Evolutionary conservation across 768 basidiomycete species (phyloP).

Genomic region (Auriscalpium microsporum): DNA sequence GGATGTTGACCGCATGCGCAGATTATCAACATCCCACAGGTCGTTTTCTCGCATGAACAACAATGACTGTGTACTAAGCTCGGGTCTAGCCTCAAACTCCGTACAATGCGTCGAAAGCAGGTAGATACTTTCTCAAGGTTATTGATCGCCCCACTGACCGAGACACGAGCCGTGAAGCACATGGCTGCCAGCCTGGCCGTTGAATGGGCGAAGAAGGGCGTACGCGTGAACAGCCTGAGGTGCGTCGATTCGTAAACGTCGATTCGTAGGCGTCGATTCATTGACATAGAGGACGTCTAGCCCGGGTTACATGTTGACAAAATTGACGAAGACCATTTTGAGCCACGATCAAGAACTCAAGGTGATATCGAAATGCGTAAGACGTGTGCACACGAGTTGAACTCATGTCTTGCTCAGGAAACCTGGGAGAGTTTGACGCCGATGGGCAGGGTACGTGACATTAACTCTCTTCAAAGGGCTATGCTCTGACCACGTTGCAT

Average conservation of each 20-base stretch:
- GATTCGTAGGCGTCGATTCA: not conserved
- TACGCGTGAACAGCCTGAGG: conserved; percentile 81
- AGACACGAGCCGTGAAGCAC: conserved; percentile 71
- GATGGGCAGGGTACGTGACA: conserved; percentile 63
- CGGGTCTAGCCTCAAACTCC: conserved; percentile 70
- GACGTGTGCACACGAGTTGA: not conserved
- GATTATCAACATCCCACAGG: conserved; percentile 88
- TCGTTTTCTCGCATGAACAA: conserved; percentile 17
- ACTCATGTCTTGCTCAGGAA: conserved; percentile 35
- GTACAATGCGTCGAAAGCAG: conserved; percentile 94
- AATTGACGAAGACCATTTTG: conserved; percentile 78
- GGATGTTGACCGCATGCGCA: conserved; percentile 20
- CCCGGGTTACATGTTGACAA: conserved; percentile 92
- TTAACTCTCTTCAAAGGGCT: not conserved
- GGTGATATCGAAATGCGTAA: conserved; percentile 31
- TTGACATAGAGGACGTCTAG: conserved; percentile 28
- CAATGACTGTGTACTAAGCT: not conserved
- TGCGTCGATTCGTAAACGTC: conserved; percentile 19
- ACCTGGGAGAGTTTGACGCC: conserved; percentile 83
- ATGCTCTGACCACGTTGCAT: conserved; percentile 9
- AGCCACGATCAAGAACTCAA: conserved; percentile 67
- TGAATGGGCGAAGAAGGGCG: conserved; percentile 89
- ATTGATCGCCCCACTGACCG: not conserved
- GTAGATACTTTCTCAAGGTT: conserved; percentile 27
- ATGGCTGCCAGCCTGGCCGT: conserved; percentile 90